Conservation (phyloP, 106 monocot genomes). For the Dioscorea alata region DNA sequence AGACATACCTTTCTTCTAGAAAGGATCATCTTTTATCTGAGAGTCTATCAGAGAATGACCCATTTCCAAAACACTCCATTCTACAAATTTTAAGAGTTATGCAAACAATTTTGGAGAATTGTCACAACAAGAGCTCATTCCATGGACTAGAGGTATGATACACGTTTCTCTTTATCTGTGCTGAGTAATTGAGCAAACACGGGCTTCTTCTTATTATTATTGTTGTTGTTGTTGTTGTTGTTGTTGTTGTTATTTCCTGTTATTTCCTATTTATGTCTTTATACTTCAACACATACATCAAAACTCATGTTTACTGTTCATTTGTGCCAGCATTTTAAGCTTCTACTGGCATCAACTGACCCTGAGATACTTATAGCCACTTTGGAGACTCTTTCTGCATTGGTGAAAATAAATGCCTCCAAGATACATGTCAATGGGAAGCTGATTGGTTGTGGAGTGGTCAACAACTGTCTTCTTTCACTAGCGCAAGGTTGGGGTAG, state of each 20-base stretch:
- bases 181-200: neutral
- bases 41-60: slow-evolving; percentile 59
- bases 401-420: slow-evolving; percentile 95
- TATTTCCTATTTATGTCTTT: neutral
- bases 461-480: slow-evolving; percentile 81
- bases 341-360: slow-evolving; percentile 93
- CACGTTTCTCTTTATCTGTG: neutral
- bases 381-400: slow-evolving; percentile 76
- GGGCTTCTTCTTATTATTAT: neutral
- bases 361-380: slow-evolving; percentile 88
- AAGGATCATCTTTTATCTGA: slow-evolving; percentile 88
- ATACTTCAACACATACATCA: neutral
- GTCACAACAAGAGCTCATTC: slow-evolving; percentile 91
- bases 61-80: slow-evolving; percentile 80
- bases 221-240: no score
- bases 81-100: slow-evolving; percentile 93
- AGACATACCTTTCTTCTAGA: slow-evolving; percentile 73
- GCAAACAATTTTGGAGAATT: slow-evolving; percentile 94
- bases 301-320: neutral
- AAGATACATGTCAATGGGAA: slow-evolving; percentile 96
- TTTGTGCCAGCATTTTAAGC: slow-evolving; percentile 72
- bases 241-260: no score
- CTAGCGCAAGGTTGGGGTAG: slow-evolving; percentile 98
- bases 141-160: slow-evolving; percentile 80
- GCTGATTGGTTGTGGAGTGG: slow-evolving; percentile 65